Conservation (phyloP, 1,284 basidiomycete species). For the Cutaneotrichosporon dermatis region DNA sequence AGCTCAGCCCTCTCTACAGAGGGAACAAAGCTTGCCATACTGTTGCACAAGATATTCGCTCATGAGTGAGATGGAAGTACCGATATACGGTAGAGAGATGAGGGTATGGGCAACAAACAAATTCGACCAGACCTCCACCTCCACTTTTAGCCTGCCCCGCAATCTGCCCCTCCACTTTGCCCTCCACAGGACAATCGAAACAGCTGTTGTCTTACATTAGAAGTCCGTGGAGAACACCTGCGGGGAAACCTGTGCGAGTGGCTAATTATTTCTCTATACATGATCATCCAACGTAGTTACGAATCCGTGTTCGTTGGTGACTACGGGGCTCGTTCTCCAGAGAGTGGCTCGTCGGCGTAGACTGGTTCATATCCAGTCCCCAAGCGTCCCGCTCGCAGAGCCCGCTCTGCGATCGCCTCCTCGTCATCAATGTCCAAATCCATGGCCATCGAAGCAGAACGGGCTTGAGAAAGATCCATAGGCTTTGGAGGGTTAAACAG, state of each 20-base stretch:
- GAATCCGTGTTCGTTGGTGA: no score
- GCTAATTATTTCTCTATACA: no score
- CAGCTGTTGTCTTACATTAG: no score
- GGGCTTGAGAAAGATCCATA: slow-evolving; percentile 68
- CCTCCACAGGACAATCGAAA: neutral
- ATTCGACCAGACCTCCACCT: neutral
- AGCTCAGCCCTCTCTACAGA: neutral
- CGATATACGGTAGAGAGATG: no score
- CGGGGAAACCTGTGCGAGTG: no score
- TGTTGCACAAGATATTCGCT: neutral
- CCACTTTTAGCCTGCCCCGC: neutral
- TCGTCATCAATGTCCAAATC: slow-evolving; percentile 65
- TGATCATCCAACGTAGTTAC: no score
- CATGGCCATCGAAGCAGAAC: slow-evolving; percentile 51
- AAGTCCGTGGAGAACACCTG: no score
- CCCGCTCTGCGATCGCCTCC: slow-evolving; percentile 42
- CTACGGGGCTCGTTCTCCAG: neutral
- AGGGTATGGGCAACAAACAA: neutral
- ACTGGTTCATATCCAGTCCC: slow-evolving; percentile 25
- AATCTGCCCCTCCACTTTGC: neutral
- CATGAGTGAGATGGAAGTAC: neutral
- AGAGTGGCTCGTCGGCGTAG: slow-evolving; percentile 26
- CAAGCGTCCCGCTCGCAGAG: slow-evolving; percentile 14
- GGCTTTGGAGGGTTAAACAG: slow-evolving; percentile 86
- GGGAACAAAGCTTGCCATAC: neutral